Evolutionary conservation across 768 basidiomycete genomes (phyloP).

Genomic region (Tricholoma matsutake): DNA sequence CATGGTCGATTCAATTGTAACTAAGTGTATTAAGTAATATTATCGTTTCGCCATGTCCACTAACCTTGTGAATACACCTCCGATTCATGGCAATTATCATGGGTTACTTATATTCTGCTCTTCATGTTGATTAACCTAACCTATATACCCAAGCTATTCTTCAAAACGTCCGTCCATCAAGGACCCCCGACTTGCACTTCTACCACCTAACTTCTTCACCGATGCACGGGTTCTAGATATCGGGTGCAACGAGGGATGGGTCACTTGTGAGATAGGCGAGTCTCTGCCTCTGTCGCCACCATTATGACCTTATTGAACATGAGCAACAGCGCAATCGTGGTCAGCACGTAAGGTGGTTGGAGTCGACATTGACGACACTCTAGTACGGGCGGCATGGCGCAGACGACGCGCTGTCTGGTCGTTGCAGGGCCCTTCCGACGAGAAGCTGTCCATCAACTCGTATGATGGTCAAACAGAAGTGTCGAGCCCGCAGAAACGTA

Average conservation of each 20-base stretch:
- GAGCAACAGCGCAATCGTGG: constrained; percentile 53
- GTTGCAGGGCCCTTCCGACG: constrained; percentile 42
- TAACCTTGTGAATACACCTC: constrained; percentile 13
- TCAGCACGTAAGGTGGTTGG: constrained; percentile 69
- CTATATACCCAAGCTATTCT: constrained; percentile 56
- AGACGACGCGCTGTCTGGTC: constrained; percentile 71
- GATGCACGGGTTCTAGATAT: constrained; percentile 71
- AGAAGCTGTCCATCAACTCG: background rate
- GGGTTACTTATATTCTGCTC: constrained; percentile 39
- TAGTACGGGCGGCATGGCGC: constrained; percentile 77
- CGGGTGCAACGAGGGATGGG: constrained; percentile 85
- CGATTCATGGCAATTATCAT: constrained; percentile 72
- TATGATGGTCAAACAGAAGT: background rate
- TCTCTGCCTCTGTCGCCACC: background rate
- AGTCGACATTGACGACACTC: constrained; percentile 79
- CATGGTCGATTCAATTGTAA: no score
- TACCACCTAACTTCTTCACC: constrained; percentile 52
- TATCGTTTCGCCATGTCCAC: no score
- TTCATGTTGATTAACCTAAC: background rate
- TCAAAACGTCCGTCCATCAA: constrained; percentile 58
- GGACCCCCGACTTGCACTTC: constrained; percentile 64
- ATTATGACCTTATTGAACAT: constrained; percentile 1
- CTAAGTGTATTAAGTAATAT: no score
- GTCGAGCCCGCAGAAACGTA: constrained; percentile 21
- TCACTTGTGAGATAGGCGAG: constrained; percentile 83